These are phyloP conservation scores for Aspergillus taichungensis DNA, from an alignment of 495 filamentous ascomycete species.

Conservation along the genomic window DNA sequence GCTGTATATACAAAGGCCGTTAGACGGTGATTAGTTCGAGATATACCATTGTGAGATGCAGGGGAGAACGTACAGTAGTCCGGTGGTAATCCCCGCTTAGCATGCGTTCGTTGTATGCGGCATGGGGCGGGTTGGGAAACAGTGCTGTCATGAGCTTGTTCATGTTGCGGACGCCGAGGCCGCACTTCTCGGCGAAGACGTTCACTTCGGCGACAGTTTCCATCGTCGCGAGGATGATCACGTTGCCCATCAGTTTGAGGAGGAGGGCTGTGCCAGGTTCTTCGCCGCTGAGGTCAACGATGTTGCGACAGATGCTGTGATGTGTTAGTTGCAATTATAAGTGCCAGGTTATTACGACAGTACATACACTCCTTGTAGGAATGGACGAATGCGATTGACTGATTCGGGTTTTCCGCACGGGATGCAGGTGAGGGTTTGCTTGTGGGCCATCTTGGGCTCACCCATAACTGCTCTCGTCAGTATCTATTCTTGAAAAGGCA, in stretches of 20 bases:
- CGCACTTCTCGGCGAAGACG: conserved; percentile 2
- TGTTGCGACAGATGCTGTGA: background rate
- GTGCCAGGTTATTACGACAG: background rate
- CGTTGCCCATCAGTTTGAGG: conserved; percentile 6
- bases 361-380: background rate
- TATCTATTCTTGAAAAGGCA: background rate
- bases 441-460: background rate
- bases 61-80: background rate
- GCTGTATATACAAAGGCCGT: background rate
- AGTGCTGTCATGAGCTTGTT: conserved; percentile 3
- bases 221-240: conserved; percentile 5
- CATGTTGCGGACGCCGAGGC: conserved; percentile 1
- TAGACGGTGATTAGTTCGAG: background rate
- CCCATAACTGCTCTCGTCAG: background rate
- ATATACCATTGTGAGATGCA: background rate
- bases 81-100: conserved; percentile 1
- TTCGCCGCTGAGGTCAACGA: conserved; percentile 5
- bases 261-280: background rate
- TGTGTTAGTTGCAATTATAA: background rate
- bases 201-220: conserved; percentile 4
- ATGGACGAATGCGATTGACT: conserved; percentile 1
- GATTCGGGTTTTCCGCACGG: background rate
- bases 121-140: conserved; percentile 4
- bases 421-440: conserved; percentile 1
- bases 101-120: conserved; percentile 4